Evolutionary conservation across 2,329 filamentous ascomycete genomes (phyloP).

Genomic region (Claviceps digitariae): DNA sequence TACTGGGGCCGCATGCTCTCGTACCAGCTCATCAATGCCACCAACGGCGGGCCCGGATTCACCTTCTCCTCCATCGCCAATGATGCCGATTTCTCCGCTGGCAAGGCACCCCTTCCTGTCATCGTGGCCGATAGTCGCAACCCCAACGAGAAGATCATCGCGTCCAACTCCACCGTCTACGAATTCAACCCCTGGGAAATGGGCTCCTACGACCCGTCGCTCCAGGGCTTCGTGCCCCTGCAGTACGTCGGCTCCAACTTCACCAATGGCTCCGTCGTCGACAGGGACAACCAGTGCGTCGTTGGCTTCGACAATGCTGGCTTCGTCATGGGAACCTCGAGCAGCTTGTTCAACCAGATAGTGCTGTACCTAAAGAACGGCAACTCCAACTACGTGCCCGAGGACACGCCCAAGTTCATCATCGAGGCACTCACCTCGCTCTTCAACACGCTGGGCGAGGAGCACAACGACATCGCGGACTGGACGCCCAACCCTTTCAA

Average conservation of each 20-base stretch:
- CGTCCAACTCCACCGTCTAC: constrained; percentile 45
- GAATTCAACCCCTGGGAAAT: constrained; percentile 56
- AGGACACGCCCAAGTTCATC: constrained; percentile 29
- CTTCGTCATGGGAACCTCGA: constrained; percentile 72
- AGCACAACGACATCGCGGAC: constrained; percentile 63
- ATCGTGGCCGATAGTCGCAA: constrained; percentile 34
- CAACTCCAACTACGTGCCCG: constrained; percentile 33
- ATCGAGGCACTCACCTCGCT: constrained; percentile 34
- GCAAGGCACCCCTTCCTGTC: constrained; percentile 33
- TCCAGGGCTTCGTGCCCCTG: constrained; percentile 46
- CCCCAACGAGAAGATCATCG: constrained; percentile 28
- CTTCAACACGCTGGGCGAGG: constrained; percentile 39
- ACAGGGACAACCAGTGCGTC: constrained; percentile 31
- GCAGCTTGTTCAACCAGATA: constrained; percentile 61
- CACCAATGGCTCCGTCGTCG: constrained; percentile 29
- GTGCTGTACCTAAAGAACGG: constrained; percentile 52
- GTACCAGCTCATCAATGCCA: constrained; percentile 70
- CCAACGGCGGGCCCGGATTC: constrained; percentile 58
- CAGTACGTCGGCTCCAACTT: constrained; percentile 48
- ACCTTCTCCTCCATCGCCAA: constrained; percentile 62
- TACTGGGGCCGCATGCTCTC: constrained; percentile 81
- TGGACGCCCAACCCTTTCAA: constrained; percentile 48
- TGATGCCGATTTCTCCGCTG: constrained; percentile 28
- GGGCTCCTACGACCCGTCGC: constrained; percentile 47
- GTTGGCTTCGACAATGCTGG: constrained; percentile 66